Percentiles rank a stretch among this genome's conserved stretches.
Evolutionary conservation across 176 grass and related monocot genomes (phyloP).

Genomic region (Oryza longistaminata): DNA sequence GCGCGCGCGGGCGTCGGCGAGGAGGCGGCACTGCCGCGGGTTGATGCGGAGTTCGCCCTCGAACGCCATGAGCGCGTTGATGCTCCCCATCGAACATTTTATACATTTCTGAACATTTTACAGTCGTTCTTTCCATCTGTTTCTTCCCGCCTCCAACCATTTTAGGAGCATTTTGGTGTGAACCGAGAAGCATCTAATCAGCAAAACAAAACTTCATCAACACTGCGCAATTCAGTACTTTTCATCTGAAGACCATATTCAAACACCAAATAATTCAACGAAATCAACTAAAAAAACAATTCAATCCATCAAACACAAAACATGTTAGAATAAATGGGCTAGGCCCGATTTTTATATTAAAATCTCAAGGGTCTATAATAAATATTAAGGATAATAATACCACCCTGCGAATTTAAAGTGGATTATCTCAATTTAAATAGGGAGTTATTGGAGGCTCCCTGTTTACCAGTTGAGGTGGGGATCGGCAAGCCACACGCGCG

Average conservation of each 20-base stretch:
- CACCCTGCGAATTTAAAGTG: no score
- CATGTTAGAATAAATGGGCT: no score
- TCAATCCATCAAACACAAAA: neutral
- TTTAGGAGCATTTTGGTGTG: neutral
- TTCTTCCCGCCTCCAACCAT: neutral
- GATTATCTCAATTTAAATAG: no score
- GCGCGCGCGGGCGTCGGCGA: slow-evolving; percentile 69
- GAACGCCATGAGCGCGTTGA: slow-evolving; percentile 77
- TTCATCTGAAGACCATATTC: neutral
- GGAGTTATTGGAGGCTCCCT: no score
- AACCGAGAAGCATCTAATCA: neutral
- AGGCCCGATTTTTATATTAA: no score
- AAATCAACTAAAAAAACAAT: neutral
- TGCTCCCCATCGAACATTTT: slow-evolving; percentile 42
- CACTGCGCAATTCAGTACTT: neutral
- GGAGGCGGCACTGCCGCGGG: slow-evolving; percentile 78
- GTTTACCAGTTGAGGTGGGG: no score
- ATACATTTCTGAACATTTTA: neutral
- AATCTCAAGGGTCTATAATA: no score
- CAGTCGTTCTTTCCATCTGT: neutral
- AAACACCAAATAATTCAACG: neutral
- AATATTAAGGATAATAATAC: no score
- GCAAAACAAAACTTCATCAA: neutral
- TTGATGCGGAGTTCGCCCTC: slow-evolving; percentile 70
- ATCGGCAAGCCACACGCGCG: no score